Evolutionary conservation across 331 rosid species (phyloP), one percentile per base, ranked within the genome.

Genomic region (Acacia concinna): DNA sequence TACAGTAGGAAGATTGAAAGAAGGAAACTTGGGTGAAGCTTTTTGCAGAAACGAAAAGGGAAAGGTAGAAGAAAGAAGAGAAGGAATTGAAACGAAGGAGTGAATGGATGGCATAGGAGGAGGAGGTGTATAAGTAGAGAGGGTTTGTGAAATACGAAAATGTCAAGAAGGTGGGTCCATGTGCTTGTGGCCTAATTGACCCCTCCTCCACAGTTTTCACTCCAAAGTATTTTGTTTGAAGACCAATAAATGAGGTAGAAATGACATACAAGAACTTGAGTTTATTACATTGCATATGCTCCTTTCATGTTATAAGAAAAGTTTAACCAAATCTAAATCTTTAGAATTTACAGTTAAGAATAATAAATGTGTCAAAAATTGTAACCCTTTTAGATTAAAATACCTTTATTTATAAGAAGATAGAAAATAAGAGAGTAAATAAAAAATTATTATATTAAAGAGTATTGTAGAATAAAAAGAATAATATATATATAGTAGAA

Each of bases 141-240:
- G 89, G 80, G 82, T 77, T 77, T 75, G 84, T 30, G 83, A 77
- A 85, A 73, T 80, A 73, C 68, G 84, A 87, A 82, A 70, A 68
- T 68, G 75, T 68, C 73, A 64, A 73, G 62, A 57, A 72, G 30
- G 94, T 88, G 78, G 97, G 97, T 27, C 59, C 97, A 62, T 67
- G 63, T 71, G 86, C 75, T 59, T 77, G 54, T 75, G 66, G 59
- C 78, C 43, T 46, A 80, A 74, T 81, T 70, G 67, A 75, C 82
- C 69, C n/a, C 38, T 79, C 79, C 18, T 75, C 57, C 77, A 60
- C 70, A 47, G 69, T 84, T 65, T 77, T 60, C 76, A 71, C 23
- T 51, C 59, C 12, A 1, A 74, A 54, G 34, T 75, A 27, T 62
- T 9, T 15, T 68, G 74, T 13, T 23, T 68, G 5, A 10, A 34